Conservation (phyloP, 331 rosid genomes). For the Telfairia occidentalis region DNA sequence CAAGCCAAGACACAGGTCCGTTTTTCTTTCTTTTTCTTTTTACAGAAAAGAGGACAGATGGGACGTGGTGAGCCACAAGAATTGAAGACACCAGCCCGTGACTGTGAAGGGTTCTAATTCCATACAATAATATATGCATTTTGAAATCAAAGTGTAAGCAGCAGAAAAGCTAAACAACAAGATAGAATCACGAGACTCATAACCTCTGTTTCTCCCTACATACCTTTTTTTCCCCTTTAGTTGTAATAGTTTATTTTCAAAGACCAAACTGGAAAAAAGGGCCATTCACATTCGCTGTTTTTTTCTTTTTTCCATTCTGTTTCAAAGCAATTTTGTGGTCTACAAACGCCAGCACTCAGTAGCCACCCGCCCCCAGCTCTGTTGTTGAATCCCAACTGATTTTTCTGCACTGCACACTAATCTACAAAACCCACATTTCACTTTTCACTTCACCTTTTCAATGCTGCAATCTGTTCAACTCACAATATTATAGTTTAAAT, state of each 20-base stretch:
- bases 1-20: background rate
- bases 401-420: background rate
- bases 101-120: background rate
- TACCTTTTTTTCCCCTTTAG: background rate
- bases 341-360: background rate
- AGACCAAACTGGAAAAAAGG: no score
- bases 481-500: background rate
- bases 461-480: background rate
- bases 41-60: conserved; percentile 6
- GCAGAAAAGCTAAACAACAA: conserved; percentile 7
- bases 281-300: background rate
- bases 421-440: background rate
- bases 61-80: background rate
- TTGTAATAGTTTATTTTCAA: no score
- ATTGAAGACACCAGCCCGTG: background rate
- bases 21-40: background rate
- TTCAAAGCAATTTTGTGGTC: background rate
- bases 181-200: conserved; percentile 1
- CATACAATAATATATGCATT: background rate
- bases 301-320: background rate
- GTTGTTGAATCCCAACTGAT: background rate
- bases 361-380: background rate
- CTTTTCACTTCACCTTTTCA: background rate
- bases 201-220: background rate
- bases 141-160: background rate